Evolutionary conservation across 106 monocot species (phyloP), one percentile per base, ranked within the genome.

Genomic region (Allium sativum): DNA sequence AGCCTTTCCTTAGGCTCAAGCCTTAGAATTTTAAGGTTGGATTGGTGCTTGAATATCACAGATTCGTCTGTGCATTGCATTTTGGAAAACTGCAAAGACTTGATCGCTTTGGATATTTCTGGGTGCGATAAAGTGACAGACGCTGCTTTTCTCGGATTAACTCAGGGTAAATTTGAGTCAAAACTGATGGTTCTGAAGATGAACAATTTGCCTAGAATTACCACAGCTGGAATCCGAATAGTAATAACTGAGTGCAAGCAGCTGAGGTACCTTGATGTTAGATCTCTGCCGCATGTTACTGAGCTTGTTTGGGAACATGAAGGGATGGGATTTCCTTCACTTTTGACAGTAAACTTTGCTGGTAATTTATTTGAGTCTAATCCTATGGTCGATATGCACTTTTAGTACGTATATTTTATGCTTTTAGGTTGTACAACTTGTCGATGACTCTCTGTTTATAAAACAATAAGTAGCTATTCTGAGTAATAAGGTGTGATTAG

Each of bases 41-140:
- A 82, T 47, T 84, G 95, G 86, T 96, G 95, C 72, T 57, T 77
- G 40, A 79, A 84, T 16, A 64, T 96, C 58, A 87, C 77, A 2
- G 87, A 90, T 42, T 70, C 68, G 16, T 74, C 84, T 7, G 8
- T 96, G 50, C 72, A 47, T 31, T 74, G 48, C 9, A 17, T 96
- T 52, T 59, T 96, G 8, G 68, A 70, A 12, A 87, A 75, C n/a
- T 96, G 87, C 50, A 65, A 64, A 76, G 48, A 75, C 43, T 84
- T 96, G 16, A 70, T 65, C 8, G 87, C 84, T 46, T 77, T 96
- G 15, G 95, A 96, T 61, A 77, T 96, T 40, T 79, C 82, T 8
- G 81, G 79, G 55, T 96, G 95, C 63, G 84, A 87, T 48, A 79
- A 78, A 45, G 66, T 91, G 48, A 90, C 90, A 2, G 95, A 96